Base-by-base conservation (phyloP, 345 rosid genomes). In the Euphorbia lathyris region DNA sequence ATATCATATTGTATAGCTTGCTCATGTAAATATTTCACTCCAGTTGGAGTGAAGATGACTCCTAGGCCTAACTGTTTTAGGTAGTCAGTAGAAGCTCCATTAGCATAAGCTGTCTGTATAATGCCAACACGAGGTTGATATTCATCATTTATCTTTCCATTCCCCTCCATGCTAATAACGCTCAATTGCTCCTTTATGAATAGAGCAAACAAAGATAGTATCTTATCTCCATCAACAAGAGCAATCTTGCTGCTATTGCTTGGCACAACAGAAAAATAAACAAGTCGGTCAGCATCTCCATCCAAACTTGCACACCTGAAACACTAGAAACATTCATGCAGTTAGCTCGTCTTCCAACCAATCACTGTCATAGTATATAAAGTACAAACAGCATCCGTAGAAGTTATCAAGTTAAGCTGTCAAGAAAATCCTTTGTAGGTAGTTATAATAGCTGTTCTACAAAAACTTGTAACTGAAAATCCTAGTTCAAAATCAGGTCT, bases 71-170 rank as follows among this genome's bases (percentile, higher is more conserved):
- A 80, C 48, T 79, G 70, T 69, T 76, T 90, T 11, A 95, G 85
- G 75, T 84, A 92, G 81, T 83, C 80, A 2, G 97, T 83, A 32
- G 99, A 90, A 19, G 99, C 99, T 55, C 97, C 97, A 74, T 95
- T 95, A 0, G 97, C 99, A 26, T 95, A 95, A 75, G 99, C 97
- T 68, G 99, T 95, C 79, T 92, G 99, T 65, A 95, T 86, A 66
- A 85, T 83, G 64, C 96, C 97, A 62, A 95, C 78, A 59, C 85
- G 76, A 76, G 93, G 78, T 47, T 73, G 74, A 53, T 73, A 80
- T 67, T 69, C 68, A 27, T 61, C 76, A 20, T 61, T 42, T 20
- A 48, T 43, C 19, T 69, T 63, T 70, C 76, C 67, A 68, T 48
- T 80, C 29, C 74, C 76, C 62, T 68, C 84, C 47, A 25, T 73